phyloP scores from a whole-genome alignment of 129 eudicot species.

The Silybum marianum region DNA sequence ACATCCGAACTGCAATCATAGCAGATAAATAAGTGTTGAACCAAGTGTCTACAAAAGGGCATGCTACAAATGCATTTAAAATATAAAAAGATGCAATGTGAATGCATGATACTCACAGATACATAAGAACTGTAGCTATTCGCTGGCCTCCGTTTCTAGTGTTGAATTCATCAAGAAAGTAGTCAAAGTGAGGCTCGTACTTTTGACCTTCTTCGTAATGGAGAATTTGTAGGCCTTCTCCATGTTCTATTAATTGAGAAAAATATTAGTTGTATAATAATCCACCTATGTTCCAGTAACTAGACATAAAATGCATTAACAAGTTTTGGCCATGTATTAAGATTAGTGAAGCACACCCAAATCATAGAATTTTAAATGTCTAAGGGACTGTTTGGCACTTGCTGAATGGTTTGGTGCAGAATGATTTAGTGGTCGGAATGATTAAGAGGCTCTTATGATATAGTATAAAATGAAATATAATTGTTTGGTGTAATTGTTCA shows the following conservation, averaged over 20 bases:
- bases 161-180: slow-evolving; percentile 86
- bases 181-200: slow-evolving; percentile 94
- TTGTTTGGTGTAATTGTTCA: too few species aligned
- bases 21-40: not conserved
- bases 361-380: not conserved
- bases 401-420: too few species aligned
- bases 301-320: slow-evolving; percentile 7
- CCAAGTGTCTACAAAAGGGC: not conserved
- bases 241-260: slow-evolving; percentile 66
- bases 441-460: too few species aligned
- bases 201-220: slow-evolving; percentile 96
- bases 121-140: slow-evolving; percentile 95
- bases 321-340: slow-evolving; percentile 1
- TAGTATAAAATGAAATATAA: too few species aligned
- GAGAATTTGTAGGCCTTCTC: slow-evolving; percentile 95
- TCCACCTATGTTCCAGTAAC: not conserved
- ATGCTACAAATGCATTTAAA: slow-evolving; percentile 7
- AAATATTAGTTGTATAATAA: slow-evolving; percentile 12
- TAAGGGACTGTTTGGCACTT: not conserved
- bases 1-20: slow-evolving; percentile 75
- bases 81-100: not conserved
- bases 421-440: too few species aligned
- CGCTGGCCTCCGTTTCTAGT: slow-evolving; percentile 95
- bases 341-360: not conserved
- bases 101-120: slow-evolving; percentile 60